These are phyloP conservation scores for Penicillium mononematosum DNA, from an alignment of 495 filamentous ascomycete genomes.

Conservation along the genomic window DNA sequence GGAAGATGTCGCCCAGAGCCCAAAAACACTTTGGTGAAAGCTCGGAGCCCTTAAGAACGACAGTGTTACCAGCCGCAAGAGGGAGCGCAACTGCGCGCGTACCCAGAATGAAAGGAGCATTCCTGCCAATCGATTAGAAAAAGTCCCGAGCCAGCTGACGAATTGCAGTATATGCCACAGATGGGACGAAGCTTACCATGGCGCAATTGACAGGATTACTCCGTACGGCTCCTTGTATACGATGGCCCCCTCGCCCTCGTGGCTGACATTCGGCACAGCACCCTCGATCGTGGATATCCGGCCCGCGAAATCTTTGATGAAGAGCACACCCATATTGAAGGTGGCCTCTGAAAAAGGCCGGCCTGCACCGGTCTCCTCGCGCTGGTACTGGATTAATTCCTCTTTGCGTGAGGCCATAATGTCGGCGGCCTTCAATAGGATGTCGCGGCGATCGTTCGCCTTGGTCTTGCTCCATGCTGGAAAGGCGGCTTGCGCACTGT, in stretches of 20 bases:
- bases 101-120: conserved; percentile 63
- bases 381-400: conserved; percentile 61
- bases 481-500: conserved; percentile 64
- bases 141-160: conserved; percentile 6
- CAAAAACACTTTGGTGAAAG: conserved; percentile 72
- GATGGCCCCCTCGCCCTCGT: conserved; percentile 58
- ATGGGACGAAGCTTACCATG: conserved; percentile 58
- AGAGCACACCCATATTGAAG: conserved; percentile 50
- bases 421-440: conserved; percentile 69
- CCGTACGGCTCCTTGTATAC: conserved; percentile 77
- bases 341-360: conserved; percentile 56
- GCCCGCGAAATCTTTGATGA: conserved; percentile 68
- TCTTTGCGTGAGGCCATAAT: conserved; percentile 58
- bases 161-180: conserved; percentile 1
- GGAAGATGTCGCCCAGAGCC: conserved; percentile 66
- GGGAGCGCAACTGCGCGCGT: conserved; percentile 68
- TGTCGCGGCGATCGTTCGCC: conserved; percentile 60
- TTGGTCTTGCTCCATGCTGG: conserved; percentile 65
- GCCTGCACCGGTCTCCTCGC: conserved; percentile 64
- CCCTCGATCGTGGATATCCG: conserved; percentile 60
- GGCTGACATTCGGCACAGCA: conserved; percentile 52
- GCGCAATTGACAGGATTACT: conserved; percentile 76
- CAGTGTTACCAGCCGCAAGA: conserved; percentile 79
- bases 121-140: conserved; percentile 41
- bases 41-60: conserved; percentile 76